Evolutionary conservation across 371 early-diverging fungal genomes (phyloP).

Genomic region (Ordospora pajunii): DNA sequence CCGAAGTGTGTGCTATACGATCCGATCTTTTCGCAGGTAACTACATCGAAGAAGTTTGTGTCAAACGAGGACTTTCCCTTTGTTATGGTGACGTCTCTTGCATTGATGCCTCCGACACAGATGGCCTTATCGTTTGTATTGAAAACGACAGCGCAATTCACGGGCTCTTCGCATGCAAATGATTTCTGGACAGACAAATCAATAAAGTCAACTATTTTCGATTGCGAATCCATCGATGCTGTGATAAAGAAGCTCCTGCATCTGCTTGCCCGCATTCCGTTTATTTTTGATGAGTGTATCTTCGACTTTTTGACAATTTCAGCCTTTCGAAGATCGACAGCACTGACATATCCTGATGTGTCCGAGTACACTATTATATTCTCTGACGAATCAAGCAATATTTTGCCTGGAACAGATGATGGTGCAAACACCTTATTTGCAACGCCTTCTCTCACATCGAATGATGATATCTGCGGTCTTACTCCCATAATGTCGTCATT

Average conservation of each 20-base stretch:
- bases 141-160: constrained; percentile 85
- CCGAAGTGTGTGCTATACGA: constrained; percentile 95
- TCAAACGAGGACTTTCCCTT: constrained; percentile 87
- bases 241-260: constrained; percentile 90
- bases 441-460: constrained; percentile 66
- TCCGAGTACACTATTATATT: constrained; percentile 77
- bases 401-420: constrained; percentile 70
- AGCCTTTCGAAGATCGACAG: constrained; percentile 47
- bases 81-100: constrained; percentile 87
- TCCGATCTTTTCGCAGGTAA: constrained; percentile 86
- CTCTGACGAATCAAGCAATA: constrained; percentile 80
- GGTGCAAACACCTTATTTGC: constrained; percentile 49
- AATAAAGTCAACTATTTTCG: constrained; percentile 75
- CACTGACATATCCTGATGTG: constrained; percentile 60
- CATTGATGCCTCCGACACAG: constrained; percentile 69
- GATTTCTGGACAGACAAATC: constrained; percentile 72
- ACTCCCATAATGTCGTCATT: constrained; percentile 83
- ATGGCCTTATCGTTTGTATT: constrained; percentile 64
- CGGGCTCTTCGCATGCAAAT: constrained; percentile 78
- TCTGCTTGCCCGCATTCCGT: constrained; percentile 79
- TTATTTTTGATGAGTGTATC: constrained; percentile 69
- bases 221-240: constrained; percentile 82
- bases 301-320: constrained; percentile 63
- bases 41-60: constrained; percentile 89
- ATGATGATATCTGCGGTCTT: constrained; percentile 70